Evolutionary conservation across 805 yeast genomes (phyloP).

Genomic region (Barnettozyma botsteinii): DNA sequence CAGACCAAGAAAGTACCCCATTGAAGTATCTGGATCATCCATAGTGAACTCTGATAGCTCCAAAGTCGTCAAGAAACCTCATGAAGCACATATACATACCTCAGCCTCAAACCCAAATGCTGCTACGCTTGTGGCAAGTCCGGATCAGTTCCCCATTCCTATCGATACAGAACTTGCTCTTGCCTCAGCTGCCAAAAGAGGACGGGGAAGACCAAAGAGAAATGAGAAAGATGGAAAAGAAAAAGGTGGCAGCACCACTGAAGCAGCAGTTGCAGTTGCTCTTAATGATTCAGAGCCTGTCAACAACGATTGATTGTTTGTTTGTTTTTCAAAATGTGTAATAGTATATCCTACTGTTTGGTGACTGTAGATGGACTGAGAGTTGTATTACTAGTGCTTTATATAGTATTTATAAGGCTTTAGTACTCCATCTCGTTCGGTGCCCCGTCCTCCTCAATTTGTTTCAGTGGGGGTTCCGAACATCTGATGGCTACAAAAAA

Average conservation of each 20-base stretch:
- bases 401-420: too few relatives aligned
- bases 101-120: neutral
- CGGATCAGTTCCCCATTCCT: slow-evolving; percentile 3
- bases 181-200: slow-evolving; percentile 5
- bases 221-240: neutral
- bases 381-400: neutral
- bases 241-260: neutral
- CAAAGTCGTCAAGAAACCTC: slow-evolving; percentile 3
- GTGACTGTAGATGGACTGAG: too few relatives aligned
- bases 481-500: slow-evolving; percentile 5
- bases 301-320: neutral
- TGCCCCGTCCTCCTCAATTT: neutral
- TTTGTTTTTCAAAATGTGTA: too few relatives aligned
- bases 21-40: slow-evolving; percentile 9
- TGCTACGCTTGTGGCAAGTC: neutral
- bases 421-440: too few relatives aligned
- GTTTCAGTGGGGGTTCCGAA: slow-evolving; percentile 5
- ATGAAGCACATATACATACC: neutral
- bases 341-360: too few relatives aligned
- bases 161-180: slow-evolving; percentile 7
- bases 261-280: slow-evolving; percentile 8
- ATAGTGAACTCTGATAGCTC: neutral
- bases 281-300: slow-evolving; percentile 5
- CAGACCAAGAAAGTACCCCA: slow-evolving; percentile 24
- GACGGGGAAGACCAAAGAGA: slow-evolving; percentile 19